Conservation (phyloP, 2,329 filamentous ascomycete species). For the Nemania sp. region DNA sequence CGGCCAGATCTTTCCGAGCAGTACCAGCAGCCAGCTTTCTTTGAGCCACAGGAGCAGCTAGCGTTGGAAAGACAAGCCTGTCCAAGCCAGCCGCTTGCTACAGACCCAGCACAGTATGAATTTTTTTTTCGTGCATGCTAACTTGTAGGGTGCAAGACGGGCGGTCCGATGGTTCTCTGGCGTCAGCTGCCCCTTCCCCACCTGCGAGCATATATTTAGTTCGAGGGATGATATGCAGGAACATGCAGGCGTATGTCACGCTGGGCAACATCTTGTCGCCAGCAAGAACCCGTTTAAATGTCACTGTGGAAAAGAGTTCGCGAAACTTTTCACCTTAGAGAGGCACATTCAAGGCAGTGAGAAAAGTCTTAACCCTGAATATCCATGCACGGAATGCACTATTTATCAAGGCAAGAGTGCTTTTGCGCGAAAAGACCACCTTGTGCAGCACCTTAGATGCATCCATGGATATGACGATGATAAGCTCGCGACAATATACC, state of each 20-base stretch:
- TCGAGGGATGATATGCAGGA: no score
- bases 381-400: constrained; percentile 29
- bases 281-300: constrained; percentile 23
- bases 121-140: constrained; percentile 36
- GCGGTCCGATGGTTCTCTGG: no score
- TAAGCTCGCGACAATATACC: constrained; percentile 9
- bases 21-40: no score
- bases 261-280: constrained; percentile 5
- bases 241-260: no score
- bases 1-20: not conserved
- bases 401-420: constrained; percentile 17
- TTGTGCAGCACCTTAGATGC: constrained; percentile 28
- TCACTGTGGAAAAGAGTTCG: constrained; percentile 20
- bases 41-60: constrained; percentile 1
- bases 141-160: constrained; percentile 31
- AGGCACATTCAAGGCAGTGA: constrained; percentile 20
- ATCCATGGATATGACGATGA: constrained; percentile 14
- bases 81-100: not conserved
- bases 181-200: not conserved
- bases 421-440: constrained; percentile 35
- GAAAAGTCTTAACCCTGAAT: not conserved
- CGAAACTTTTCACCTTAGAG: constrained; percentile 15
- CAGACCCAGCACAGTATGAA: constrained; percentile 24
- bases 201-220: constrained; percentile 3
- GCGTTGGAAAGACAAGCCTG: not conserved